Conservation (phyloP, 164 flowering plant genomes). For the Malania oleifera region DNA sequence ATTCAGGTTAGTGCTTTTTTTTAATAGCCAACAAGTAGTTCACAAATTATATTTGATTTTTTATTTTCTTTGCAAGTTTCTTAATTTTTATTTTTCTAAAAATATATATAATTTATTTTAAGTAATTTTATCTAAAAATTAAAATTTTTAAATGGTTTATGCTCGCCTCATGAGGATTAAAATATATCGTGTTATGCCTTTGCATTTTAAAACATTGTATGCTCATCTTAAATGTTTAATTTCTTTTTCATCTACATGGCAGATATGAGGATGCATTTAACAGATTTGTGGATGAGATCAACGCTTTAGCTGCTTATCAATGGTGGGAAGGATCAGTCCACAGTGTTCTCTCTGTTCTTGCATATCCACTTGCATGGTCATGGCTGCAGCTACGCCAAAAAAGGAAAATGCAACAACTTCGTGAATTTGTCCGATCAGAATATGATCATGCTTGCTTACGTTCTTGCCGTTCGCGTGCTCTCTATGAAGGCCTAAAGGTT, state of each 20-base stretch:
- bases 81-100: too few species aligned
- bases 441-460: conserved; percentile 97
- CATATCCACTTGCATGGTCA: conserved; percentile 90
- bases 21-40: too few species aligned
- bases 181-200: too few species aligned
- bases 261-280: conserved; percentile 95
- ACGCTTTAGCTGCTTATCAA: conserved; percentile 79
- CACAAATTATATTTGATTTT: too few species aligned
- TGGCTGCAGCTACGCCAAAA: conserved; percentile 85
- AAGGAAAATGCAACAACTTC: conserved; percentile 67
- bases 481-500: conserved; percentile 98
- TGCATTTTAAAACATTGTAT: too few species aligned
- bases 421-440: conserved; percentile 95
- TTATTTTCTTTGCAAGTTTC: too few species aligned
- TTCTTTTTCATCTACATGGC: conserved; percentile 20
- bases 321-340: conserved; percentile 97
- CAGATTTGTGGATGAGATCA: conserved; percentile 88
- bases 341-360: conserved; percentile 63
- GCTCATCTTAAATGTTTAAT: too few species aligned
- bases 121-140: too few species aligned
- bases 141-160: too few species aligned
- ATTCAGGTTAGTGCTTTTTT: too few species aligned
- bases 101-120: too few species aligned
- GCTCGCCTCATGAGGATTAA: too few species aligned
- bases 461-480: conserved; percentile 97